Conservation (phyloP, 2,329 filamentous ascomycete genomes). For the Aspergillus sp. region DNA sequence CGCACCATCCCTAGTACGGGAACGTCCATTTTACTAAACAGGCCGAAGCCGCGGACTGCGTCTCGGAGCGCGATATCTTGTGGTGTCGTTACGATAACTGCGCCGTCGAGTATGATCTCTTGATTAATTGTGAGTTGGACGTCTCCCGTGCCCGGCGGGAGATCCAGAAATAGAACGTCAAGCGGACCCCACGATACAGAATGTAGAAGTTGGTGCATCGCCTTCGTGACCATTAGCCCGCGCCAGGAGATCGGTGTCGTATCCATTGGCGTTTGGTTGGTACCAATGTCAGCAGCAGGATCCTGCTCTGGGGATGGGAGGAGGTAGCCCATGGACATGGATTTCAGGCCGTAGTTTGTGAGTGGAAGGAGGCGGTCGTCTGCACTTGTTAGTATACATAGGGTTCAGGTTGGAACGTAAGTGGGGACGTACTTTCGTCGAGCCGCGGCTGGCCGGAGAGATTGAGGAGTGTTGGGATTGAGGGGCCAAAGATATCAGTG, state of each 20-base stretch:
- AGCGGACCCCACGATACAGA: slow-evolving; percentile 90
- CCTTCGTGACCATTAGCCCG: slow-evolving; percentile 96
- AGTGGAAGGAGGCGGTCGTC: slow-evolving; percentile 65
- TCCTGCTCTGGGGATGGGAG: slow-evolving; percentile 42
- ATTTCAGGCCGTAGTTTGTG: slow-evolving; percentile 91
- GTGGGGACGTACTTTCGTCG: slow-evolving; percentile 55
- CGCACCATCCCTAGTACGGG: slow-evolving; percentile 77
- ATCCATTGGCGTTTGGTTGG: slow-evolving; percentile 32
- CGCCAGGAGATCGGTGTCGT: slow-evolving; percentile 83
- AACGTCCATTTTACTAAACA: slow-evolving; percentile 81
- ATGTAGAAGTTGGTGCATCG: slow-evolving; percentile 87
- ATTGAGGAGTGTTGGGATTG: slow-evolving; percentile 82
- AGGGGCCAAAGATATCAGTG: slow-evolving; percentile 94
- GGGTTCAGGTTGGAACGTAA: too few species aligned
- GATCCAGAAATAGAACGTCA: slow-evolving; percentile 80
- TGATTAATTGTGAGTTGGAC: slow-evolving; percentile 96
- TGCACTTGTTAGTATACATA: slow-evolving; percentile 6
- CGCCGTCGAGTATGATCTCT: slow-evolving; percentile 80
- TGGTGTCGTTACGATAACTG: slow-evolving; percentile 81
- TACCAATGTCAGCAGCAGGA: slow-evolving; percentile 6
- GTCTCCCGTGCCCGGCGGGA: slow-evolving; percentile 92
- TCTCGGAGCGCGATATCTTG: slow-evolving; percentile 90
- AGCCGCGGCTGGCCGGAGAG: slow-evolving; percentile 72
- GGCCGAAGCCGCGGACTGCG: slow-evolving; percentile 81
- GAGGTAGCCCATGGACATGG: slow-evolving; percentile 98